phyloP scores from a whole-genome alignment of 805 yeast genomes.

The Ogataea trehaloabstinens region DNA sequence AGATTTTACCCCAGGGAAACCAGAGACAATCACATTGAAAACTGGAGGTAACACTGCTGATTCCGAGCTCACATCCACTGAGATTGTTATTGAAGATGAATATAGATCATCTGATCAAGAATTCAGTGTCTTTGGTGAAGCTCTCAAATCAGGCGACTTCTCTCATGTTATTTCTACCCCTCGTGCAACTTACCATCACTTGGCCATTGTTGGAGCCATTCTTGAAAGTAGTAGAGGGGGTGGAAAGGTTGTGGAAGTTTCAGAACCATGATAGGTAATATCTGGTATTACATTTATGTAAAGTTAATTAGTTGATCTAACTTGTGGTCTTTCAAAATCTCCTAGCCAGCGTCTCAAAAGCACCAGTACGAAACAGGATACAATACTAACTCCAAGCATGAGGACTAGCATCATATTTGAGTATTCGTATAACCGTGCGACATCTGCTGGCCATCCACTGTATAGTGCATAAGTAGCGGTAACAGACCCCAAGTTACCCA shows the following conservation, averaged over 20 bases:
- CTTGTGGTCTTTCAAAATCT: constrained; percentile 20
- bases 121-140: constrained; percentile 46
- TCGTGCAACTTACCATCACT: constrained; percentile 82
- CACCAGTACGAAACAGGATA: constrained; percentile 42
- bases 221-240: constrained; percentile 60
- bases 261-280: constrained; percentile 16
- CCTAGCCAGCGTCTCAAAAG: constrained; percentile 33
- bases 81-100: constrained; percentile 42
- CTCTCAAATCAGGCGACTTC: constrained; percentile 24
- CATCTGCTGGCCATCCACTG: constrained; percentile 84
- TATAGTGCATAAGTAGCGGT: constrained; percentile 83
- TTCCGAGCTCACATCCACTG: constrained; percentile 36
- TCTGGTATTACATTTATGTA: neutral
- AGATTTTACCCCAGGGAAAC: constrained; percentile 57
- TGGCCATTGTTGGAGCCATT: constrained; percentile 86
- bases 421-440: constrained; percentile 54
- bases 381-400: constrained; percentile 70
- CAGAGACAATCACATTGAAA: constrained; percentile 36
- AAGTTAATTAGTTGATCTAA: neutral
- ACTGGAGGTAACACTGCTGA: constrained; percentile 58
- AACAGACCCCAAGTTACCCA: constrained; percentile 85
- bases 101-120: constrained; percentile 42
- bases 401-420: constrained; percentile 83
- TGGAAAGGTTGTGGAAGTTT: constrained; percentile 36
- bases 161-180: constrained; percentile 46